Evolutionary conservation across 768 basidiomycete genomes (phyloP).

Genomic region (Rhizopogon vulgaris): DNA sequence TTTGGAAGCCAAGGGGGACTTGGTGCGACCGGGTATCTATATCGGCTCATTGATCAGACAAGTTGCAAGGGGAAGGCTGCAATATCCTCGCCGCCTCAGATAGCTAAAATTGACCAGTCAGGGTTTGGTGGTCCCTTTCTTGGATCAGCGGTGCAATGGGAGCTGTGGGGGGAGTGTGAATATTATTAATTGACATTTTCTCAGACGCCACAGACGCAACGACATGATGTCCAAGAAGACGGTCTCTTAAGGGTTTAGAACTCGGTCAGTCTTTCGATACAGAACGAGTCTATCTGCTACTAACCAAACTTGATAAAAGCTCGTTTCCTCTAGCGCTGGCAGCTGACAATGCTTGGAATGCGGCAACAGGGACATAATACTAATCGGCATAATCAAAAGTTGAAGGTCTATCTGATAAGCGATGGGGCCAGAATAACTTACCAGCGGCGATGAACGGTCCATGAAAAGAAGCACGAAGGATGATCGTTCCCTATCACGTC

Average conservation of each 20-base stretch:
- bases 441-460: not conserved
- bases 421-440: not conserved
- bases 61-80: not conserved
- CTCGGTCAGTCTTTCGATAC: not conserved
- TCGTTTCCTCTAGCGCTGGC: not conserved
- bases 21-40: not conserved
- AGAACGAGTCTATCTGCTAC: not conserved
- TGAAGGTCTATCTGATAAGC: not conserved
- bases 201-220: not conserved
- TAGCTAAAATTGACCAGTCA: not conserved
- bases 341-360: not conserved
- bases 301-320: not conserved
- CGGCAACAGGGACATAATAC: not conserved
- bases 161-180: not conserved
- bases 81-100: not conserved
- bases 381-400: not conserved
- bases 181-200: not conserved
- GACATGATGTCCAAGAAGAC: not conserved
- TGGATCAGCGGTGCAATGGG: not conserved
- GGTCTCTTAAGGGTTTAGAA: not conserved
- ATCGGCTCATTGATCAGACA: not conserved
- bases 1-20: not conserved
- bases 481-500: not conserved
- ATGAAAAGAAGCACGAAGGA: not conserved
- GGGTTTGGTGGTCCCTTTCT: not conserved